These are phyloP conservation scores for Passiflora organensis DNA, from an alignment of 345 rosid species.

Conservation along the genomic window DNA sequence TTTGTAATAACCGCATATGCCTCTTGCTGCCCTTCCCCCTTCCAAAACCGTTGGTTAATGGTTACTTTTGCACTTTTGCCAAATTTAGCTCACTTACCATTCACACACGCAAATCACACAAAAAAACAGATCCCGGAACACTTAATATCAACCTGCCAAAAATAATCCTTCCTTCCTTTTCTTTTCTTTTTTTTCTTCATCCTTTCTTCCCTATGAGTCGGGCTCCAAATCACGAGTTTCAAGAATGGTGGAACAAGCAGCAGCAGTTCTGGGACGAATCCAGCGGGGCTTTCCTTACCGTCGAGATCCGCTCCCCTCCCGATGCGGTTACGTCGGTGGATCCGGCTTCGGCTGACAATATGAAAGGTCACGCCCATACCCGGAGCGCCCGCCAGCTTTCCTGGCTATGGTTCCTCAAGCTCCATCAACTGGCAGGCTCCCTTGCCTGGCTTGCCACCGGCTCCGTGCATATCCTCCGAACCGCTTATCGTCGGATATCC, in stretches of 20 bases:
- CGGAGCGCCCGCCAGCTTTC: slow-evolving; percentile 76
- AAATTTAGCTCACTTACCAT: no score
- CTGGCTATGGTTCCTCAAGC: slow-evolving; percentile 56
- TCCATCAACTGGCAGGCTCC: slow-evolving; percentile 57
- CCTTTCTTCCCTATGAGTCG: slow-evolving; percentile 8
- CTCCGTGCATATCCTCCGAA: slow-evolving; percentile 47
- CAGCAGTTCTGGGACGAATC: slow-evolving; percentile 37
- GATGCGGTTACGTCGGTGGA: slow-evolving; percentile 41
- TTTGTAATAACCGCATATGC: no score
- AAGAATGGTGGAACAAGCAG: slow-evolving; percentile 86
- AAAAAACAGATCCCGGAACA: no score
- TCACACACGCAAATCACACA: no score
- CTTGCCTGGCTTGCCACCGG: slow-evolving; percentile 45
- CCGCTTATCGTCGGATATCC: slow-evolving; percentile 69
- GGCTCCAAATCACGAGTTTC: slow-evolving; percentile 61
- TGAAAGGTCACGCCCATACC: slow-evolving; percentile 29
- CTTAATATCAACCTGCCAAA: no score
- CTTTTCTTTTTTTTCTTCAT: background rate
- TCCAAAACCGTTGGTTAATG: no score
- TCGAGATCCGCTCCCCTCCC: slow-evolving; percentile 42
- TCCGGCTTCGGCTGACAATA: no score
- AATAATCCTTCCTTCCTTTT: no score
- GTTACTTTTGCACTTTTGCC: no score
- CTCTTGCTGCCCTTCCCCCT: no score
- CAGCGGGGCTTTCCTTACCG: slow-evolving; percentile 35